Base-by-base conservation (phyloP, 768 basidiomycete species). In the Termitomyces sp. region DNA sequence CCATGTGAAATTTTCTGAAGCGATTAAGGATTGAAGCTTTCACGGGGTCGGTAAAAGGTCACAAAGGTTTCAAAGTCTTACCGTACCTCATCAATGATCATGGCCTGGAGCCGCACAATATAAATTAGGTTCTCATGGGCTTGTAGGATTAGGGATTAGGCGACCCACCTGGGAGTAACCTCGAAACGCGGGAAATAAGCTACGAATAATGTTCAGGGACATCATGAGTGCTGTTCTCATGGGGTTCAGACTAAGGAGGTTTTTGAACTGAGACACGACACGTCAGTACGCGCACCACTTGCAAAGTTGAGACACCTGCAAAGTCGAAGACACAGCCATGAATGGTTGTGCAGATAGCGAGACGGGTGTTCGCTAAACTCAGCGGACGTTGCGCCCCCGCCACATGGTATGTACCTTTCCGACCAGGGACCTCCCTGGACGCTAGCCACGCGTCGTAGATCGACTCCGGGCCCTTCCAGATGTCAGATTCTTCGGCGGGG, bases 61-160 rank as follows among this genome's bases (percentile, higher is more conserved):
- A 65, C 54, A 58, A 55, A 54, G 55, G 41, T 50, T 34, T 60
- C 36, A 30, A 63, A 61, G 54, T 63, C 52, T 61, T 61, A 55
- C 71, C 85, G 36, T 55, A 88, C 91, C 82, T 93, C 89, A 73
- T 93, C 87, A 63, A 93, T 85, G 64, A 93, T 89, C 70, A 90
- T 73, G 55, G 90, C 90, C 79, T 83, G 65, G 58, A 70, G 20
- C 57, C 54, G 64, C 53, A 57, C 54, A 58, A 39, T 41, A 2
- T 31, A 18, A 60, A 24, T 46, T 65, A 69, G 62, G 65, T 61
- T 36, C 53, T 55, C 58, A 54, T 54, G 44, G 52, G 54, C 62
- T 18, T 50, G 37, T 42, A 34, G 56, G 37, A 54, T 49, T 55
- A 59, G 58, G 56, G 37, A 54, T 49, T 55, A 59, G 58, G 42